Evolutionary conservation across 306 rosid genomes (phyloP), one percentile per base, ranked within the genome.

Genomic region (Canavalia ensiformis): DNA sequence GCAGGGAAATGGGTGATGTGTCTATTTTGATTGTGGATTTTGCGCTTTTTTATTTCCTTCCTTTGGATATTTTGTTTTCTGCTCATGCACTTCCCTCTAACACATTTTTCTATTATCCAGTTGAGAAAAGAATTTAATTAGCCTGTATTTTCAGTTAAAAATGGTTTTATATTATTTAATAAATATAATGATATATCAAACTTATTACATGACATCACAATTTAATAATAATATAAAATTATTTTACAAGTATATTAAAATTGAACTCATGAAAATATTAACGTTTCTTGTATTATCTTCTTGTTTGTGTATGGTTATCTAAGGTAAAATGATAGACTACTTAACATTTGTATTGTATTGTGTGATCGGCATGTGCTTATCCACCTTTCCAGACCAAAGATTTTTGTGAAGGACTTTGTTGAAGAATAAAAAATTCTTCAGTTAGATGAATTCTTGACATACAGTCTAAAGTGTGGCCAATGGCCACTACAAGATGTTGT

Each of bases 361-460:
- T 44, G 54, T 25, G 54, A 59, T 13, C 66, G 31, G 31, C 33
- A 13, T 29, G 56, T 41, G 82, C 46, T 51, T 77, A 33, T 67
- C 54, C 51, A 41, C 18, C 56, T n/a, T 52, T 52, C 64, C 13
- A 28, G 66, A 55, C 56, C 45, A 55, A 68, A 18, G 58, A 30
- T 47, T 46, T 52, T 59, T 12, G 45, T 71, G 72, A 35, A 18
- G 25, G 25, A 18, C 25, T 18, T 18, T 18, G 25, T 18, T 18
- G 25, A 18, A 18, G 25, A 18, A 18, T 18, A 18, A 18, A 18
- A 18, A 60, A 62, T 50, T 70, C 46, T 56, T 35, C 3, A 39
- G 54, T 72, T 81, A 13, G 69, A 74, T 72, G 62, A 67, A 81
- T 55, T 46, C 76, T 56, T 47, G 34, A 71, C 69, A 51, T 50